Evolutionary conservation across 2,329 filamentous ascomycete species (phyloP).

Genomic region (Talaromyces sp.): DNA sequence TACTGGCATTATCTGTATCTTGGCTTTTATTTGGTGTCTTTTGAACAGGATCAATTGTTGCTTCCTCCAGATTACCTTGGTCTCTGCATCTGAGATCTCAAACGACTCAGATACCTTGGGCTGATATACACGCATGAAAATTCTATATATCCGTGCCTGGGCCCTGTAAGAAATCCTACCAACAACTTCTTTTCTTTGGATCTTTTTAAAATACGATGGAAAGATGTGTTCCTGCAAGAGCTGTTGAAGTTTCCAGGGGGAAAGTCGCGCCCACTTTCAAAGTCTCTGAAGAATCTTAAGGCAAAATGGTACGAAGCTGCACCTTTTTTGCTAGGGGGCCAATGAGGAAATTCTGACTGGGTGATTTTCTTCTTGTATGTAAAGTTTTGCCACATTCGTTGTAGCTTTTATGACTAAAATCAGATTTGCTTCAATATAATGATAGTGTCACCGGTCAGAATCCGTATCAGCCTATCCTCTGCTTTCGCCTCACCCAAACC

Average conservation of each 20-base stretch:
- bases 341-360: too few relatives aligned
- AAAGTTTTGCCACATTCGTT: too few relatives aligned
- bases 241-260: not conserved
- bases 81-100: slow-evolving; percentile 9
- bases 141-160: not conserved
- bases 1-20: not conserved
- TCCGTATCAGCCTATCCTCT: slow-evolving; percentile 8
- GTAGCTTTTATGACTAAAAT: too few relatives aligned
- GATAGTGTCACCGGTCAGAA: not conserved
- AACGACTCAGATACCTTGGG: not conserved
- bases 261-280: not conserved
- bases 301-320: not conserved
- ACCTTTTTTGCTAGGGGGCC: too few relatives aligned
- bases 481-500: slow-evolving; percentile 31
- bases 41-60: not conserved
- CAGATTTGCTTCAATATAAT: not conserved
- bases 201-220: not conserved
- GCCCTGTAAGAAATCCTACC: not conserved
- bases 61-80: slow-evolving; percentile 11
- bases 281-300: not conserved
- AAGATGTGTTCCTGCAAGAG: not conserved
- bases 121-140: not conserved
- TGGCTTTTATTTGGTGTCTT: not conserved
- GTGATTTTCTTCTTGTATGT: too few relatives aligned
- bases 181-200: not conserved